Evolutionary conservation across 148 eudicot genomes (phyloP).

Genomic region (Beta vulgaris): DNA sequence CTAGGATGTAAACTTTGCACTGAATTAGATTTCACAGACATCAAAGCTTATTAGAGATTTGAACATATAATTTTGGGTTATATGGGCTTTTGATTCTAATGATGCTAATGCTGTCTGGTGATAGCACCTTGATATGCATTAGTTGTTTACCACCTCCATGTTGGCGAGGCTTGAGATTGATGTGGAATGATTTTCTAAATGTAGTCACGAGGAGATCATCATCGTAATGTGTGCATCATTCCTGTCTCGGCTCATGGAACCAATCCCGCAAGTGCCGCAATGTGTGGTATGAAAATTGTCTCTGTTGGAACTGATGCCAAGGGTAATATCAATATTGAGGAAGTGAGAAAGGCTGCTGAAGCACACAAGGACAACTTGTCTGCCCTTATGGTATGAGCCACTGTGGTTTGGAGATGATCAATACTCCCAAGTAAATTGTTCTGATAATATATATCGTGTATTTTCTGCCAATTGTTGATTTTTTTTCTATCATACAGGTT

Average conservation of each 20-base stretch:
- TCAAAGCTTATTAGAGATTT: too few relatives aligned
- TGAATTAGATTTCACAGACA: background rate
- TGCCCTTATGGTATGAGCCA: constrained; percentile 75
- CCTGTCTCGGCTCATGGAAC: constrained; percentile 99
- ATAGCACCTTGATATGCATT: background rate
- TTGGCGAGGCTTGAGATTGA: constrained; percentile 1
- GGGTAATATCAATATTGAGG: constrained; percentile 92
- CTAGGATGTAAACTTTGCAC: background rate
- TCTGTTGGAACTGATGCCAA: constrained; percentile 92
- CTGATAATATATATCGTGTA: background rate
- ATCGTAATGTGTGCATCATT: constrained; percentile 93
- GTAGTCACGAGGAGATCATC: constrained; percentile 95
- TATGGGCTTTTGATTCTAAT: background rate
- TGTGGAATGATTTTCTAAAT: constrained; percentile 13
- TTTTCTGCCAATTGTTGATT: background rate
- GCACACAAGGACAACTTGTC: constrained; percentile 75
- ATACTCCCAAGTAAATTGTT: background rate
- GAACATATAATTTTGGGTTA: background rate
- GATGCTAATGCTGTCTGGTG: background rate
- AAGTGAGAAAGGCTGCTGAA: constrained; percentile 90
- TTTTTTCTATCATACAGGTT: constrained; percentile 46
- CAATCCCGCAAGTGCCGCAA: constrained; percentile 99
- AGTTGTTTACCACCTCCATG: background rate
- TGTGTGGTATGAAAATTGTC: constrained; percentile 99
- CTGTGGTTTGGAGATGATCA: background rate